Base-by-base conservation (phyloP, 164 flowering plant species). In the Paratinospora sagittata region DNA sequence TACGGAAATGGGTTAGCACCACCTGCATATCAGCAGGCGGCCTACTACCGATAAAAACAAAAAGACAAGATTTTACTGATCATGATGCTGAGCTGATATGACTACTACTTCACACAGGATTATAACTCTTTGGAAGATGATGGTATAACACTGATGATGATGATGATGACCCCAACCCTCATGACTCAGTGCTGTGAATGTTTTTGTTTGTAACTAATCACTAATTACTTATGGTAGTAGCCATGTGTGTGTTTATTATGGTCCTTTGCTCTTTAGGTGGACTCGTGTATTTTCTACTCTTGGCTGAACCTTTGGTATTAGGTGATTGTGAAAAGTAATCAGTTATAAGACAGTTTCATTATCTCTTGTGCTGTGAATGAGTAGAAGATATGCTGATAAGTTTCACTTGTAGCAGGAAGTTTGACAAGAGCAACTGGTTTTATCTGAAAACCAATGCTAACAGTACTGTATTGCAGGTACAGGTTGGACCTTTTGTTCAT, bases 321-420 rank as follows among this genome's bases (percentile, higher is more conserved):
- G 87, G 88, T 80, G 74, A 73, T 81, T 79, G 85, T 79, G 83
- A 74, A 85, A 84, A 82, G 78, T 83, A 76, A 75, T 75, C 79
- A 69, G 77, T 65, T 55, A 19, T 19, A 72, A 43, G 30, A 26
- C 43, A 23, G 63, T 65, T 52, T 16, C 34, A 30, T 30, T 1
- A 49, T 39, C 36, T 41, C 41, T 68, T 71, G 65, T 60, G 11
- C 2, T 57, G 27, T 34, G 37, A 55, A 60, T 55, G 3, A 36
- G 39, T 23, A 10, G 19, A 41, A 33, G 14, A 17, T 27, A 27
- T 65, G 63, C 43, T 30, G 36, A 24, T 72, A 52, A 52, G 45
- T 65, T 72, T 55, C 33, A 64, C 60, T 14, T 66, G 49, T 65
- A 72, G 30, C 49, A 12, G 60, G 16, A 9, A 41, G 45, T 55